These are phyloP conservation scores for Trichosanthes truncata DNA, from an alignment of 306 rosid genomes.

Conservation along the genomic window DNA sequence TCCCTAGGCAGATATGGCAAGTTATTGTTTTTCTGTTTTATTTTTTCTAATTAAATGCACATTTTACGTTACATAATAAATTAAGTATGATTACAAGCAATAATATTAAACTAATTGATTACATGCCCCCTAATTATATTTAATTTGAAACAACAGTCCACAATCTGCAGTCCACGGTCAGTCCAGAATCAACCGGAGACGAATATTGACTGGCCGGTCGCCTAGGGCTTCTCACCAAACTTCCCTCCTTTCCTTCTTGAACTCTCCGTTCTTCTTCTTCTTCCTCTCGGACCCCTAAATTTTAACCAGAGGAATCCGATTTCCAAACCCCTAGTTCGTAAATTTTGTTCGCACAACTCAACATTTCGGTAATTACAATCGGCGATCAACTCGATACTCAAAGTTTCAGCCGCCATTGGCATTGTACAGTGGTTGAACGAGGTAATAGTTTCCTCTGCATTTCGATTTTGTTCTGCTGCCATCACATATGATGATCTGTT, in stretches of 20 bases:
- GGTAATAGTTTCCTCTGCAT: not conserved
- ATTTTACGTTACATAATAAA: not conserved
- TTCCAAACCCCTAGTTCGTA: not conserved
- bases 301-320: not conserved
- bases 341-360: not conserved
- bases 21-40: not conserved
- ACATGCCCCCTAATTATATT: not conserved
- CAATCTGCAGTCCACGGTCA: not conserved
- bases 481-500: not conserved
- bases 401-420: not conserved
- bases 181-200: not conserved
- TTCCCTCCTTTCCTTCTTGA: not conserved
- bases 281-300: not conserved
- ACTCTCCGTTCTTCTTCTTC: not conserved
- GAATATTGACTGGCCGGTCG: not conserved
- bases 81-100: not conserved
- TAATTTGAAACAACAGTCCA: not conserved
- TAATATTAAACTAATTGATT: not conserved
- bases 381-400: not conserved
- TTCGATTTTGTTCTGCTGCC: not conserved
- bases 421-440: not conserved
- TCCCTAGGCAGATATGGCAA: not conserved
- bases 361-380: not conserved
- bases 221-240: constrained; percentile 2
- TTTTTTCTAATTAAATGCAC: not conserved